These are phyloP conservation scores for Steccherinum ochraceum DNA, from an alignment of 768 basidiomycete genomes.

Conservation along the genomic window DNA sequence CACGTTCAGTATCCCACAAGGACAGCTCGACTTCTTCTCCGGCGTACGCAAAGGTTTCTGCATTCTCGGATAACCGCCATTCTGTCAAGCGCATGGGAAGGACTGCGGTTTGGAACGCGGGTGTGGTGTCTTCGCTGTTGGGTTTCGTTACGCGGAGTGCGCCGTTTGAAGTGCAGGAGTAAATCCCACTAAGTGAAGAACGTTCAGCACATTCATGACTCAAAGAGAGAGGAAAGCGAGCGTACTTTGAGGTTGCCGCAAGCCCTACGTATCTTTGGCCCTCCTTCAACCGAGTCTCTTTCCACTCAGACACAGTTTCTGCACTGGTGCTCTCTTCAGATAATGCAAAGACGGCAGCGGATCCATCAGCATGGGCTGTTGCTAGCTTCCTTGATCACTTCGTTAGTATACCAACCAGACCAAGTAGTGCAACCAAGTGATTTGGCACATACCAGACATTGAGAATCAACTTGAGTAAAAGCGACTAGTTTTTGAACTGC, in stretches of 20 bases:
- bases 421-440: not conserved
- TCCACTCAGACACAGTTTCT: constrained; percentile 46
- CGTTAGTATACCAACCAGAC: too few relatives aligned
- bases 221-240: too few relatives aligned
- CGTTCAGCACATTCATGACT: not conserved
- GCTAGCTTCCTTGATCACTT: constrained; percentile 51
- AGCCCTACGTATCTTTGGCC: constrained; percentile 61
- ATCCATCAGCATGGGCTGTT: constrained; percentile 58
- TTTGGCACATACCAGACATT: constrained; percentile 15
- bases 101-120: constrained; percentile 27
- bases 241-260: constrained; percentile 40
- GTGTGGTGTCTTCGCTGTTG: constrained; percentile 18
- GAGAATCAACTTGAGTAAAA: constrained; percentile 2
- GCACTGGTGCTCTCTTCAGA: constrained; percentile 33
- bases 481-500: constrained; percentile 35
- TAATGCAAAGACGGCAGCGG: constrained; percentile 37
- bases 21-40: constrained; percentile 85
- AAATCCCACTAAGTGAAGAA: constrained; percentile 33
- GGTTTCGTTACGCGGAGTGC: constrained; percentile 49
- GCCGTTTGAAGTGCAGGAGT: constrained; percentile 74
- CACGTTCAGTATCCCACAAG: constrained; percentile 65
- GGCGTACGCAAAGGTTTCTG: constrained; percentile 65
- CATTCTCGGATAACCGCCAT: constrained; percentile 53
- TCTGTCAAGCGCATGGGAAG: constrained; percentile 66
- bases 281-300: constrained; percentile 49